Conservation (phyloP, 2,329 filamentous ascomycete genomes). For the Aureobasidium uvarum region DNA sequence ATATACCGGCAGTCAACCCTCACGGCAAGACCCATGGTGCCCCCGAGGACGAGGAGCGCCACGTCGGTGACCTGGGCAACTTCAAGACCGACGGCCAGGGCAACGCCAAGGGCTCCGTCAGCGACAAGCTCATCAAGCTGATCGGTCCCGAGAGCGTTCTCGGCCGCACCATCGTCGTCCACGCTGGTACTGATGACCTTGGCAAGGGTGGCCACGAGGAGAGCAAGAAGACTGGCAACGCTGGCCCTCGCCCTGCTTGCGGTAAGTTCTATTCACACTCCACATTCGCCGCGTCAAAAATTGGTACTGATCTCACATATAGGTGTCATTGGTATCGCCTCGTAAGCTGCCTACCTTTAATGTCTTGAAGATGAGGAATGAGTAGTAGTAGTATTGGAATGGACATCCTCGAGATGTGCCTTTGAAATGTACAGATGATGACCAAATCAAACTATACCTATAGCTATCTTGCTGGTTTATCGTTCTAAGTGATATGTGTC, state of each 20-base stretch:
- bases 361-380: constrained; percentile 3
- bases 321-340: constrained; percentile 42
- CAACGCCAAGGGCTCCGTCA: constrained; percentile 76
- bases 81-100: constrained; percentile 92
- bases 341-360: constrained; percentile 29
- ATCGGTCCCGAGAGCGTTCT: constrained; percentile 95
- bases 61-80: constrained; percentile 98
- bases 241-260: constrained; percentile 88
- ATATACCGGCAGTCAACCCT: constrained; percentile 76
- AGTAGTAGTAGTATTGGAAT: constrained; percentile 17
- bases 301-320: constrained; percentile 5
- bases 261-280: constrained; percentile 56
- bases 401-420: neutral
- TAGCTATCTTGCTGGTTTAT: neutral
- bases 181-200: constrained; percentile 94
- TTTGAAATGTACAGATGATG: constrained; percentile 17
- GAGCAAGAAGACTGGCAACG: constrained; percentile 98
- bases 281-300: neutral
- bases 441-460: neutral
- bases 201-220: constrained; percentile 89
- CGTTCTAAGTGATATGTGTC: neutral
- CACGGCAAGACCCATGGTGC: constrained; percentile 88
- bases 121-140: constrained; percentile 86
- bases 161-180: constrained; percentile 92
- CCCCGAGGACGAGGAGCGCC: constrained; percentile 76